Evolutionary conservation across 2,329 filamentous ascomycete genomes (phyloP).

Genomic region (Exophiala bonariae): DNA sequence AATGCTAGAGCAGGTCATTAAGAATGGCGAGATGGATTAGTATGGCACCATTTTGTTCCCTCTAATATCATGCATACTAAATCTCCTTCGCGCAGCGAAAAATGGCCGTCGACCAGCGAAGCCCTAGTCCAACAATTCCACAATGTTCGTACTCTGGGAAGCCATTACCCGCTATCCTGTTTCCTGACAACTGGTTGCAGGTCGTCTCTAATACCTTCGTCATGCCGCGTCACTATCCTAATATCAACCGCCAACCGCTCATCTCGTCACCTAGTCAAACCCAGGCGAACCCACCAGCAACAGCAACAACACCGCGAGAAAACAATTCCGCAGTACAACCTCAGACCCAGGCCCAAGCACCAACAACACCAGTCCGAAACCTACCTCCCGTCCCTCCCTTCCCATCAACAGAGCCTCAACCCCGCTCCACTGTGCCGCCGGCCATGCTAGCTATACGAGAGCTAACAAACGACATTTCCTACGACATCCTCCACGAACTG

Average conservation of each 20-base stretch:
- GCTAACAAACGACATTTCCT: conserved; percentile 29
- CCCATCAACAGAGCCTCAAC: conserved; percentile 34
- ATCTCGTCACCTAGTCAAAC: conserved; percentile 25
- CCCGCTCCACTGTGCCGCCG: conserved; percentile 44
- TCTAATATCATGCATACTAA: too few relatives aligned
- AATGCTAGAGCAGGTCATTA: conserved; percentile 56
- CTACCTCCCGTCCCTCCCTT: conserved; percentile 41
- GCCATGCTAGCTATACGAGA: conserved; percentile 35
- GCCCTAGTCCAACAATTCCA: conserved; percentile 69
- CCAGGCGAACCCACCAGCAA: too few relatives aligned
- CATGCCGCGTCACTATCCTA: conserved; percentile 57
- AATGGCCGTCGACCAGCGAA: conserved; percentile 68
- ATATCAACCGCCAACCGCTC: conserved; percentile 43
- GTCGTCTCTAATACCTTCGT: conserved; percentile 76
- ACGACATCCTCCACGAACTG: conserved; percentile 45
- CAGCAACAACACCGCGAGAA: conserved; percentile 31
- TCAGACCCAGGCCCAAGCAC: too few relatives aligned
- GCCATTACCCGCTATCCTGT: background rate
- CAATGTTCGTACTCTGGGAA: conserved; percentile 45
- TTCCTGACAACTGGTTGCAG: conserved; percentile 44
- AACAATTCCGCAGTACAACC: conserved; percentile 33
- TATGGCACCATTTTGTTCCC: conserved; percentile 37
- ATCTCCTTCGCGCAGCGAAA: conserved; percentile 54
- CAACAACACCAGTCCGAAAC: conserved; percentile 28
- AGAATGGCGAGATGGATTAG: conserved; percentile 60